These are phyloP conservation scores for Buxus sempervirens DNA, from an alignment of 164 flowering plant genomes.

Conservation along the genomic window DNA sequence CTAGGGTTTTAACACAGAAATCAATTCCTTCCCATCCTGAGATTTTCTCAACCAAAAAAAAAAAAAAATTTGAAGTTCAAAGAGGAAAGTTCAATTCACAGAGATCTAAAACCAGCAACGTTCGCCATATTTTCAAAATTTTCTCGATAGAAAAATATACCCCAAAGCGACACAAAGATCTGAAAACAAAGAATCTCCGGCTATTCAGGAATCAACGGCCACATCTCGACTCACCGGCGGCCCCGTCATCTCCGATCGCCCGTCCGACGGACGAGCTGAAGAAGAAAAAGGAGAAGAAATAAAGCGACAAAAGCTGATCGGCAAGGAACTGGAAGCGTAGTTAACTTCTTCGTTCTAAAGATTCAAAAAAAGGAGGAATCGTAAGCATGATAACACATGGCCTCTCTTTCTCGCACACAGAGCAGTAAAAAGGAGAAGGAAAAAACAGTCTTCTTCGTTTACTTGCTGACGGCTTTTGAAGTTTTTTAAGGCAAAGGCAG, in stretches of 20 bases:
- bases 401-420: no score
- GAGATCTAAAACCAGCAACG: neutral
- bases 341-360: no score
- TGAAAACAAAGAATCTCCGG: constrained; percentile 2
- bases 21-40: neutral
- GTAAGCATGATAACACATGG: constrained; percentile 42
- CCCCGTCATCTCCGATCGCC: constrained; percentile 5
- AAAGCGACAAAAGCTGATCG: constrained; percentile 16
- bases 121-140: neutral
- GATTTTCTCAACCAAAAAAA: neutral
- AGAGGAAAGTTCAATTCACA: neutral
- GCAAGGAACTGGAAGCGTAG: constrained; percentile 3
- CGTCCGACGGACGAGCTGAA: neutral
- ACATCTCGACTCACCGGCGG: constrained; percentile 1
- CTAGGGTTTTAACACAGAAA: neutral
- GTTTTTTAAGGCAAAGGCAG: no score
- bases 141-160: neutral
- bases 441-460: no score
- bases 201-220: neutral
- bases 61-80: neutral
- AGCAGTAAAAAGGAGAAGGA: no score
- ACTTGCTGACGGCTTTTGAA: neutral
- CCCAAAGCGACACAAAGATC: neutral
- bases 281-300: neutral
- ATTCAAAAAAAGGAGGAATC: constrained; percentile 20